Evolutionary conservation across 768 basidiomycete genomes (phyloP).

Genomic region (Tricholomella constricta): DNA sequence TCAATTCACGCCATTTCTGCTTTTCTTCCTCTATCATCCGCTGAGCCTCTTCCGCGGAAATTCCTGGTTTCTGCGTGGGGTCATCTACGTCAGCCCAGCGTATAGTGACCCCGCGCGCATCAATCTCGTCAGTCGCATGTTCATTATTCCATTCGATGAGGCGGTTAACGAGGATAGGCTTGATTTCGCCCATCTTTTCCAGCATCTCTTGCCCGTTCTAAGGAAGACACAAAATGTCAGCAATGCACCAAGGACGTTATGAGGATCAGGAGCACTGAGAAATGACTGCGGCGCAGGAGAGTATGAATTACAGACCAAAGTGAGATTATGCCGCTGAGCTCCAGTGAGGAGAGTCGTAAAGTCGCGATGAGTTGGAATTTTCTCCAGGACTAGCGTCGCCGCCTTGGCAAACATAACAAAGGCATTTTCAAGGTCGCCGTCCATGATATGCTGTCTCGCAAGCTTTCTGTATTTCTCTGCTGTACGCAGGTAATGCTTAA

Average conservation of each 20-base stretch:
- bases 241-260: background rate
- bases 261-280: background rate
- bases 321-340: slow-evolving; percentile 67
- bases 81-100: slow-evolving; percentile 6
- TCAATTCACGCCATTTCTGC: slow-evolving; percentile 37
- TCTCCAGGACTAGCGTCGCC: slow-evolving; percentile 78
- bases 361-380: slow-evolving; percentile 71
- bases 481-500: slow-evolving; percentile 67
- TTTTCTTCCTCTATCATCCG: slow-evolving; percentile 36
- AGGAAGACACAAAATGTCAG: slow-evolving; percentile 10
- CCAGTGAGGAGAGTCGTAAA: slow-evolving; percentile 56
- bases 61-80: slow-evolving; percentile 7
- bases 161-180: slow-evolving; percentile 61
- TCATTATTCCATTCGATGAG: slow-evolving; percentile 55
- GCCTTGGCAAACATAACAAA: slow-evolving; percentile 74
- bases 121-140: background rate
- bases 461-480: slow-evolving; percentile 65
- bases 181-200: slow-evolving; percentile 63
- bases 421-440: slow-evolving; percentile 65
- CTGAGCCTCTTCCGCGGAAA: slow-evolving; percentile 20
- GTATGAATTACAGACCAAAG: slow-evolving; percentile 53
- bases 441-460: slow-evolving; percentile 47
- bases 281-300: background rate
- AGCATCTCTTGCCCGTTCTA: slow-evolving; percentile 61
- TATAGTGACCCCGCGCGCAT: background rate